Percentiles rank a stretch among this genome's conserved stretches.
These are phyloP conservation scores for Arxiozyma slooffiae DNA, from an alignment of 1,139 yeast species.

Conservation along the genomic window DNA sequence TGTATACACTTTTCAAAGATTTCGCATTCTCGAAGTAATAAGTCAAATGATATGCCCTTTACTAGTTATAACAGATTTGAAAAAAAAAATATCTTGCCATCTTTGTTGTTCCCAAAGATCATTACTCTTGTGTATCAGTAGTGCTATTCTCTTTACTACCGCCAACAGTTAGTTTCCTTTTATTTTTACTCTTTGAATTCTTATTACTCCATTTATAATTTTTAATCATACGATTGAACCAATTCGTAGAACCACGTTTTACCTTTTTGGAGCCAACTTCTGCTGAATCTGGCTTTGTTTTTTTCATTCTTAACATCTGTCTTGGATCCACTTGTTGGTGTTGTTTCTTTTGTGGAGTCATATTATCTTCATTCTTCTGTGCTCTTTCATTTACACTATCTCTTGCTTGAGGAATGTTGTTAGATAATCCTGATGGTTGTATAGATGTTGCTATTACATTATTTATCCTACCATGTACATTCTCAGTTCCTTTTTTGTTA, in stretches of 20 bases:
- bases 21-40: background rate
- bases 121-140: too few species aligned
- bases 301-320: background rate
- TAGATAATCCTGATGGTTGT: background rate
- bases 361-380: background rate
- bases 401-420: background rate
- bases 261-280: background rate
- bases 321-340: background rate
- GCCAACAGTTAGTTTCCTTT: background rate
- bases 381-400: background rate
- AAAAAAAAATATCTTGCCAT: too few species aligned
- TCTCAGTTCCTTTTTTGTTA: background rate
- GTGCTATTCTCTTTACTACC: background rate
- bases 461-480: conserved; percentile 9
- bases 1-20: background rate
- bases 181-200: background rate
- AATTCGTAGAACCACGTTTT: background rate
- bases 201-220: conserved; percentile 1
- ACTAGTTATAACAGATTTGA: too few species aligned
- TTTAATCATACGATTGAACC: conserved; percentile 3
- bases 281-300: background rate
- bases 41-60: background rate
- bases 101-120: too few species aligned
- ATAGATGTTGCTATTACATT: background rate
- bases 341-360: background rate